These are phyloP conservation scores for Neopestalotiopsis sp. DNA, from an alignment of 2,329 filamentous ascomycete genomes.

Conservation along the genomic window DNA sequence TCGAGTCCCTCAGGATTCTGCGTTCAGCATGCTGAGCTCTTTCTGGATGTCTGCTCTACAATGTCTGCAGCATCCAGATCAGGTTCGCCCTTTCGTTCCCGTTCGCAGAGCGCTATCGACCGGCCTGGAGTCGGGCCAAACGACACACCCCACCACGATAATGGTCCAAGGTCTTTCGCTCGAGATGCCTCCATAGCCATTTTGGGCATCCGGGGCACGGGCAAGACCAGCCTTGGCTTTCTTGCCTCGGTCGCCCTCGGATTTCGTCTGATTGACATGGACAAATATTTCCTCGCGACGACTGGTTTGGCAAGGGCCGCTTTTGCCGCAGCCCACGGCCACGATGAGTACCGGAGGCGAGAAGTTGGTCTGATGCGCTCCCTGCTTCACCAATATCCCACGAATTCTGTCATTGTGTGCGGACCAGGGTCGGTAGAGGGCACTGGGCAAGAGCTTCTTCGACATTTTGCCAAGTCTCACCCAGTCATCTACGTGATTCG, in stretches of 20 bases:
- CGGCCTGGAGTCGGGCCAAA: neutral
- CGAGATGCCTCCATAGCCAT: slow-evolving; percentile 8
- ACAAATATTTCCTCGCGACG: neutral
- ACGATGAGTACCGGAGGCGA: neutral
- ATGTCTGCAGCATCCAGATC: neutral
- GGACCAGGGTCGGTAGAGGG: neutral
- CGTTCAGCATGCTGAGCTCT: neutral
- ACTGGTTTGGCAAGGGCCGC: neutral
- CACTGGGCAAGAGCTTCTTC: slow-evolving; percentile 4
- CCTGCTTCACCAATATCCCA: neutral
- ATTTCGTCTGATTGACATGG: slow-evolving; percentile 6
- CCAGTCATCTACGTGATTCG: slow-evolving; percentile 12
- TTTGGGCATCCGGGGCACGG: slow-evolving; percentile 11
- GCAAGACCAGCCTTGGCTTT: slow-evolving; percentile 7
- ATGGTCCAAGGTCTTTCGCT: neutral
- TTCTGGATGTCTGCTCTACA: neutral
- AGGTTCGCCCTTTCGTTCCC: neutral
- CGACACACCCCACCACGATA: neutral
- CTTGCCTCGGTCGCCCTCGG: slow-evolving; percentile 4
- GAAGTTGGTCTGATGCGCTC: neutral
- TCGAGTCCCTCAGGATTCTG: neutral
- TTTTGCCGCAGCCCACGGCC: slow-evolving; percentile 2
- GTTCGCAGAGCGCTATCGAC: neutral
- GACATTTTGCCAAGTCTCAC: slow-evolving; percentile 1
- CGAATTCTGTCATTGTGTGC: slow-evolving; percentile 8